Evolutionary conservation across 495 filamentous ascomycete species (phyloP), one percentile per base, ranked within the genome.

Genomic region (Lophiotrema nucula): DNA sequence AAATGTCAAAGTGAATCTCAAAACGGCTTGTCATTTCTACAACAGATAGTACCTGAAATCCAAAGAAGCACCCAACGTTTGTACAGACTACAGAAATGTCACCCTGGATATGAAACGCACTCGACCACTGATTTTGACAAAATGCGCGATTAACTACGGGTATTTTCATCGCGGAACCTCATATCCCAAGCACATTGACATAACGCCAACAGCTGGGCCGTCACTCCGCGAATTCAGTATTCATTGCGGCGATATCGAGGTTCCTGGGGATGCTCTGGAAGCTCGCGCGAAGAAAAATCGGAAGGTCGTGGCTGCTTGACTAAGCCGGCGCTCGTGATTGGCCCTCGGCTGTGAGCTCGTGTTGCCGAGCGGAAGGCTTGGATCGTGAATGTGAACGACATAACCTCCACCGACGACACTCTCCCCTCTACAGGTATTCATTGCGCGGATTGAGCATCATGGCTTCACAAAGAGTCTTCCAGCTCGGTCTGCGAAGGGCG

Each of bases 121-220:
- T 65, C 39, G 65, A 64, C 60, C 67, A 68, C 55, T 37, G 50
- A 44, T 27, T 23, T 13, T 39, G 64, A 55, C 54, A 45, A 66
- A 65, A 70, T 73, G 73, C 60, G 73, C 67, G 73, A 76, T 76
- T 76, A 76, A 76, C 73, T 63, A 76, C 72, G 67, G 73, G 73
- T 64, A n/a, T 39, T 35, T 72, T 62, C 56, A 38, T 73, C 69
- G 66, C 11, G 67, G 53, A 67, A 69, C 66, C 54, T 56, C 57
- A 25, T 58, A 10, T 58, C 65, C 56, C 31, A 47, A 27, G 26
- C 16, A 46, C 48, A 53, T 39, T 64, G 52, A 50, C 67, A 70
- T 52, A 61, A 70, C 63, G 67, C 58, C 61, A 58, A 38, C 56
- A 54, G 24, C 58, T 11, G 54, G 57, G 53, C 31, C 57, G 57